phyloP scores from a whole-genome alignment of 2,329 filamentous ascomycete species.

The Aspergillus clavatus region DNA sequence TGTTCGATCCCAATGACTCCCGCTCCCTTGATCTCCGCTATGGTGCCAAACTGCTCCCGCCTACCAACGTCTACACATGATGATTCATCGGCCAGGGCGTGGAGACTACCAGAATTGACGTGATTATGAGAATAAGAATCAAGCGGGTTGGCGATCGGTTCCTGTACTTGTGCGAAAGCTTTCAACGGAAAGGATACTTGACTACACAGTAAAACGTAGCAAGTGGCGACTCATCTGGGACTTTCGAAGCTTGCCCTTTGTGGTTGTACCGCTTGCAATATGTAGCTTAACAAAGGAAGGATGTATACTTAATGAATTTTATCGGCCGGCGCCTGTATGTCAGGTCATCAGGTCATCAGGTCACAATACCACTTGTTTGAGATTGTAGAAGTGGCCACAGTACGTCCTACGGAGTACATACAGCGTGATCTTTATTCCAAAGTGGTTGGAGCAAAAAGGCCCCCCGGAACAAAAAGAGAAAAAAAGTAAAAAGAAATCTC shows the following conservation, averaged over 20 bases:
- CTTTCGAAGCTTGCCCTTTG: background rate
- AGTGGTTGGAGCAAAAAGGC: background rate
- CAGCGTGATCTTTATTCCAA: too few species aligned
- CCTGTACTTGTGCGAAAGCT: background rate
- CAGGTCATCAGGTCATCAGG: too few species aligned
- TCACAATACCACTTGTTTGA: too few species aligned
- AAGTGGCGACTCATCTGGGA: background rate
- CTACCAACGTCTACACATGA: conserved; percentile 21
- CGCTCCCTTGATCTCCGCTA: conserved; percentile 41
- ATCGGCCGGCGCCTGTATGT: too few species aligned
- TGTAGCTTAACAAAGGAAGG: too few species aligned
- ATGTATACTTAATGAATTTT: too few species aligned
- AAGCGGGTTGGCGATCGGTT: conserved; percentile 1
- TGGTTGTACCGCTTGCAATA: too few species aligned
- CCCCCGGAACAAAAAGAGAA: background rate
- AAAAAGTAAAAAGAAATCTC: background rate
- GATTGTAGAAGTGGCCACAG: too few species aligned
- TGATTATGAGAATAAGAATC: conserved; percentile 4
- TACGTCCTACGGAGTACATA: background rate
- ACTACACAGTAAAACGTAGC: too few species aligned
- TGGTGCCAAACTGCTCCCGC: conserved; percentile 32
- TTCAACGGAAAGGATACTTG: background rate
- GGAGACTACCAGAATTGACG: conserved; percentile 3
- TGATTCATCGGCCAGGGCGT: background rate
- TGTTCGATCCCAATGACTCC: conserved; percentile 37